Conservation (phyloP, 257 asterid species). For the Ballota nigra region DNA sequence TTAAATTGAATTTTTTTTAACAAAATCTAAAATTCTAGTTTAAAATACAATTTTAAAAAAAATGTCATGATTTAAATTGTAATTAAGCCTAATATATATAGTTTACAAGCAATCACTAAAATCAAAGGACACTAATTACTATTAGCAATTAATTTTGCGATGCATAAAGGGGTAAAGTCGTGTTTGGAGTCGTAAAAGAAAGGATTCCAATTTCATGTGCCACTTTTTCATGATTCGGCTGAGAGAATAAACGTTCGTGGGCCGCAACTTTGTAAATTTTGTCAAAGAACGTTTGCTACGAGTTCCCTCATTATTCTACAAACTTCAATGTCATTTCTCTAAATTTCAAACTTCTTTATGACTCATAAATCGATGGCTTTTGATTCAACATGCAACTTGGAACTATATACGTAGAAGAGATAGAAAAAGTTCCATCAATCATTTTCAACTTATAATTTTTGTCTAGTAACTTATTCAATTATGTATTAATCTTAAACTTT, state of each 20-base stretch:
- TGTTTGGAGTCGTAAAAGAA: constrained; percentile 12
- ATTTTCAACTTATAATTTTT: constrained; percentile 9
- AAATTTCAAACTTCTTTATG: constrained; percentile 19
- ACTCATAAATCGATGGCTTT: not conserved
- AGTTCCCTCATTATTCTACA: constrained; percentile 8
- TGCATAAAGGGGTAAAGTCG: not conserved
- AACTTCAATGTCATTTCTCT: constrained; percentile 24
- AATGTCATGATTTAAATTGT: no score
- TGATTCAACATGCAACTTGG: constrained; percentile 19
- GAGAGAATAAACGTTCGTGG: constrained; percentile 4
- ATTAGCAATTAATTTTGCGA: not conserved
- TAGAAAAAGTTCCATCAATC: constrained; percentile 19
- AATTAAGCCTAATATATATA: no score
- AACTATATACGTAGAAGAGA: not conserved
- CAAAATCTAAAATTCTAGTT: no score
- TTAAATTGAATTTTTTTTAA: no score
- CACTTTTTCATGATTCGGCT: not conserved
- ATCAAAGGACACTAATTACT: no score
- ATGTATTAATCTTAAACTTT: not conserved
- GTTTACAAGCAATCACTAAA: no score
- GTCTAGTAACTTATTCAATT: not conserved
- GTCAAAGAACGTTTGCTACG: constrained; percentile 18
- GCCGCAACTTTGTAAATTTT: not conserved
- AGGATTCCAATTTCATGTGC: not conserved
- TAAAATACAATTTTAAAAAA: no score